Percentiles rank a stretch among this genome's conserved stretches.
Evolutionary conservation across 306 rosid genomes (phyloP).

Genomic region (Ormosia semicastrata): DNA sequence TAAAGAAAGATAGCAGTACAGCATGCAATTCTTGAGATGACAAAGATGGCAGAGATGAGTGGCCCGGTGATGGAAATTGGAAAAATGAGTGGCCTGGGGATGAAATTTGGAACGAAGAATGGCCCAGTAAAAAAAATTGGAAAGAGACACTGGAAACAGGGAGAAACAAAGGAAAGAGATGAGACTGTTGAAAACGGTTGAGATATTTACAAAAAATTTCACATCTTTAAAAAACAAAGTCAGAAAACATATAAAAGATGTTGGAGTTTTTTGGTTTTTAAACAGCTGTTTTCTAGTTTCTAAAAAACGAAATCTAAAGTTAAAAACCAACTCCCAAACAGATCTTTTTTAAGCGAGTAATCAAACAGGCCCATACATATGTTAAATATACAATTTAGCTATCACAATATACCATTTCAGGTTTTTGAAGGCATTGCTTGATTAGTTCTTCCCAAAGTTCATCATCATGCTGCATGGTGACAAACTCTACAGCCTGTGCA

Average conservation of each 20-base stretch:
- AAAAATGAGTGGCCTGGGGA: background rate
- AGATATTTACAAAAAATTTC: background rate
- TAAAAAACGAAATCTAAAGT: background rate
- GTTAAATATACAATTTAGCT: background rate
- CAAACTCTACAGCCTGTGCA: slow-evolving; percentile 87
- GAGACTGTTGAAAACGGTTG: background rate
- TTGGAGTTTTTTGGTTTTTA: background rate
- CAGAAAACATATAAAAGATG: background rate
- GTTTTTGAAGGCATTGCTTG: slow-evolving; percentile 55
- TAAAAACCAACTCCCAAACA: background rate
- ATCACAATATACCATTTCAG: slow-evolving; percentile 44
- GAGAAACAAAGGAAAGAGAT: background rate
- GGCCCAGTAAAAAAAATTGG: background rate
- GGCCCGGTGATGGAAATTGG: background rate
- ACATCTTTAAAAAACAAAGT: background rate
- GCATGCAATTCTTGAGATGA: background rate
- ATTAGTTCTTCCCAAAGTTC: slow-evolving; percentile 62
- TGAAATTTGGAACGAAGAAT: background rate
- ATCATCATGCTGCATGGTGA: slow-evolving; percentile 57
- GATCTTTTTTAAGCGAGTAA: background rate
- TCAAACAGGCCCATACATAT: background rate
- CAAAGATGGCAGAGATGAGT: background rate
- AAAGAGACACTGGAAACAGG: background rate
- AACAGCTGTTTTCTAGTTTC: background rate
- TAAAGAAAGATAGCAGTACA: background rate